Base-by-base conservation (phyloP, 768 basidiomycete species). In the Lactarius deliciosus region DNA sequence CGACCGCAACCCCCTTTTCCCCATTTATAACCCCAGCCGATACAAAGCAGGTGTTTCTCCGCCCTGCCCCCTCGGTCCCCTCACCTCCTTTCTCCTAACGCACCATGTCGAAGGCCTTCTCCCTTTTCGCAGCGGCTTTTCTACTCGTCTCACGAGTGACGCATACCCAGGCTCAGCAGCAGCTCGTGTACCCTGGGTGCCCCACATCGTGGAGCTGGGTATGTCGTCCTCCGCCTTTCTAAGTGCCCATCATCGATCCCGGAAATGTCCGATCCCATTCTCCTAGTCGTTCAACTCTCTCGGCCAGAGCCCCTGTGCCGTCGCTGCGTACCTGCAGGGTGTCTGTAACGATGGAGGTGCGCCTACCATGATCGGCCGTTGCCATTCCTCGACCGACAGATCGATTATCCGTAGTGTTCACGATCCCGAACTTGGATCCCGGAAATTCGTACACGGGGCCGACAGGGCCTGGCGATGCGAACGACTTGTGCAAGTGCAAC, bases 401-500 rank as follows among this genome's bases (percentile, higher is more conserved):
- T n/a, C 50, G 50, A 32, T 56, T 22, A 4, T 32, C 1, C 10
- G 22, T 10, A 66, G 66, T 13, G 13, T 68, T 56, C 6, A 32
- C 20, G 16, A 60, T 68, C 16, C 66, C 66, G 6, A 1, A 0
- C 3, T 41, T 68, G 58, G 10, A 9, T 5, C 4, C 50, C 6
- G 53, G 50, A 1, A 25, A 60, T 45, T 68, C 66, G 38, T 64
- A 68, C 45, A 28, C 43, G 28, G 66, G 66, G 3, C 63, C 66
- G 7, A 56, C 41, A 1, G 66, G 62, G 74, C 76, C 73, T 65
- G 59, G n/a, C 30, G 53, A 61, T 57, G 43, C 74, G 38, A 20
- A 64, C 64, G 74, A 78, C 58, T 7, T 25, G 16, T 77, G 77
- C 68, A 67, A 73, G 43, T 79, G 77, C 66, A 76, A 74, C 28